A percentile compares a stretch with the other conserved stretches of the same genome.
phyloP scores from a whole-genome alignment of 78 protist species.

The Planoprotostelium fungivorum region DNA sequence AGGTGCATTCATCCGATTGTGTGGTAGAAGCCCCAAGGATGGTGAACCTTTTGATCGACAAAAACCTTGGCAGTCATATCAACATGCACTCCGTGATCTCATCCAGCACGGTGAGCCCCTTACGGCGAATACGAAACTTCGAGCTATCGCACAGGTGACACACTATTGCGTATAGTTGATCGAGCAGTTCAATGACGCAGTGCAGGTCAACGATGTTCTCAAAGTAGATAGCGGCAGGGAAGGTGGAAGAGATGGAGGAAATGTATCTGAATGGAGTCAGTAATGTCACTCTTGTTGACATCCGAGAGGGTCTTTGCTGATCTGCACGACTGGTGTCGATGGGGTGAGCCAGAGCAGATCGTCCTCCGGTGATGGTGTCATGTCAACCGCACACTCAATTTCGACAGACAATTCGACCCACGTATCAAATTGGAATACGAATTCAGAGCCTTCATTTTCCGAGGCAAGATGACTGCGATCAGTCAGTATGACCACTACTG shows the following conservation, averaged over 20 bases:
- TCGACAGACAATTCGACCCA: slow-evolving; percentile 1
- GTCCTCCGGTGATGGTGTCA: slow-evolving; percentile 5
- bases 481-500: slow-evolving; percentile 20
- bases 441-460: slow-evolving; percentile 9
- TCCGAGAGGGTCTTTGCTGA: slow-evolving; percentile 11
- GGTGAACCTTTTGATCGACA: slow-evolving; percentile 23
- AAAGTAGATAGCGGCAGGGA: not conserved
- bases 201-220: not conserved
- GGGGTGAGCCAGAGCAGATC: slow-evolving; percentile 23
- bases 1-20: slow-evolving; percentile 23
- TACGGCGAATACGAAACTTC: not conserved
- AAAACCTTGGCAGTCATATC: not conserved
- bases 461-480: slow-evolving; percentile 3
- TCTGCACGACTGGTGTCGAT: slow-evolving; percentile 8
- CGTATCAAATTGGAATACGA: not conserved
- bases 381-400: not conserved
- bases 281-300: slow-evolving; percentile 2
- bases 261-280: no score
- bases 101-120: not conserved
- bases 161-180: no score
- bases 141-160: slow-evolving; percentile 13
- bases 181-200: no score
- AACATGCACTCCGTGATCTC: not conserved
- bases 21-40: slow-evolving; percentile 24
- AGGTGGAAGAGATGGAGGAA: slow-evolving; percentile 7